Base-by-base conservation (phyloP, 2,329 filamentous ascomycete genomes). In the Aspergillus clavatus region DNA sequence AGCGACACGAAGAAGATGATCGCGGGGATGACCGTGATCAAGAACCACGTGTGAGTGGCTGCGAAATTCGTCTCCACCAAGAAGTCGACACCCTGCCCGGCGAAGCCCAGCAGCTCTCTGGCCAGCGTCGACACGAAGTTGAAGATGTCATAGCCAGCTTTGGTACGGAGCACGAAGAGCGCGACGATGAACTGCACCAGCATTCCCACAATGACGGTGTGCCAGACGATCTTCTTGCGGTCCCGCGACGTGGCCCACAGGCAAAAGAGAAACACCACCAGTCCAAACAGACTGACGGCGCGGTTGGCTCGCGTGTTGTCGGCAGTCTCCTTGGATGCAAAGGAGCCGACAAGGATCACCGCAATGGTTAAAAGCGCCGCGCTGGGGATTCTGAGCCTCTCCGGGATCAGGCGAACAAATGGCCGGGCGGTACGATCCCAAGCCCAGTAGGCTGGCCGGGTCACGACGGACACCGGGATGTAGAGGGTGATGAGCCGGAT, bases 1-100 rank as follows among this genome's bases (percentile, higher is more conserved):
- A 95, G 76, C 1, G 89, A 82, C 47, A 95, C 86, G 80, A 96
- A 95, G 81, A 95, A 96, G 72, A 95, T 88, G 69, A 96, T 94
- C 58, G 90, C 83, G 0, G 90, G 89, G n/a, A 94, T 77, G 51
- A 95, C 89, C 40, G 77, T 73, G 40, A 85, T 76, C 52, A 95
- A 75, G 78, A 95, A 95, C 79, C 78, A 89, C 3, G 59, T 40
- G n/a, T 62, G 61, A 1, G 75, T 3, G 72, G 61, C 5, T 75
- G 72, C 6, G 37, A 67, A 66, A 2, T 67, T 64, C 0, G 57
- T 43, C 11, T 72, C 71, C 0, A 82, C 85, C 56, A 96, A 68
- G 73, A 95, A 96, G 0, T 67, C 63, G 0, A 87, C 80, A 64
- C 90, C 90, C 24, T 87, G 66, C 14, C 74, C 72, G 19, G 90